Evolutionary conservation across 306 rosid species (phyloP).

Genomic region (Rubus idaeus): DNA sequence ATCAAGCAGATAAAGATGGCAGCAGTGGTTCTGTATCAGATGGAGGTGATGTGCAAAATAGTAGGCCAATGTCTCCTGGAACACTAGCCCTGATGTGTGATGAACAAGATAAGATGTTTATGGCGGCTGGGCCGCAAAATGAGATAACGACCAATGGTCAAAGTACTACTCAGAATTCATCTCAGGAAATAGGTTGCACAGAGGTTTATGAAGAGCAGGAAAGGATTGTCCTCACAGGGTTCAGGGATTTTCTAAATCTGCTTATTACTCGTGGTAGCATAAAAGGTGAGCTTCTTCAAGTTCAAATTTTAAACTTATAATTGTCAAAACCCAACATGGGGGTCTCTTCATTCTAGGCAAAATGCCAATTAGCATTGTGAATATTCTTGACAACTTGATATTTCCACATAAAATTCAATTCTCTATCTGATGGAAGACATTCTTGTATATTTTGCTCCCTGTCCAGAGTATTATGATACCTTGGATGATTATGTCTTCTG

Average conservation of each 20-base stretch:
- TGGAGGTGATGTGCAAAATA: conserved; percentile 37
- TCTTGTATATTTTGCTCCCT: not conserved
- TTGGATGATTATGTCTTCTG: not conserved
- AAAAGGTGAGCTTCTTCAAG: conserved; percentile 44
- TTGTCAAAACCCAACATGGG: conserved; percentile 10
- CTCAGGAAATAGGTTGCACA: conserved; percentile 36
- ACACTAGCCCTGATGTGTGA: conserved; percentile 79
- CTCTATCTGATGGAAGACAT: conserved; percentile 11
- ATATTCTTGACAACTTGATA: not conserved
- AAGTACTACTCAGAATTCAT: conserved; percentile 37
- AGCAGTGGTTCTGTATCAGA: conserved; percentile 32
- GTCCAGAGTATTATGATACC: not conserved
- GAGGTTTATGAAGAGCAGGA: conserved; percentile 59
- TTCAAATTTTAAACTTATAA: conserved; percentile 13
- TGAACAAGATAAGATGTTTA: conserved; percentile 53
- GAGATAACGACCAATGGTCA: conserved; percentile 27
- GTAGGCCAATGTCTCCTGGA: conserved; percentile 63
- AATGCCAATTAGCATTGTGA: conserved; percentile 8
- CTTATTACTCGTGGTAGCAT: conserved; percentile 59
- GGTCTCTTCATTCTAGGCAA: not conserved
- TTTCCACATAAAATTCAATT: not conserved
- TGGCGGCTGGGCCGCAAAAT: conserved; percentile 39
- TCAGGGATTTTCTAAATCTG: conserved; percentile 58
- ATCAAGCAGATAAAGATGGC: conserved; percentile 35
- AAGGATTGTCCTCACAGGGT: conserved; percentile 53